Conservation (phyloP, 257 asterid species). For the Solanum piurae region DNA sequence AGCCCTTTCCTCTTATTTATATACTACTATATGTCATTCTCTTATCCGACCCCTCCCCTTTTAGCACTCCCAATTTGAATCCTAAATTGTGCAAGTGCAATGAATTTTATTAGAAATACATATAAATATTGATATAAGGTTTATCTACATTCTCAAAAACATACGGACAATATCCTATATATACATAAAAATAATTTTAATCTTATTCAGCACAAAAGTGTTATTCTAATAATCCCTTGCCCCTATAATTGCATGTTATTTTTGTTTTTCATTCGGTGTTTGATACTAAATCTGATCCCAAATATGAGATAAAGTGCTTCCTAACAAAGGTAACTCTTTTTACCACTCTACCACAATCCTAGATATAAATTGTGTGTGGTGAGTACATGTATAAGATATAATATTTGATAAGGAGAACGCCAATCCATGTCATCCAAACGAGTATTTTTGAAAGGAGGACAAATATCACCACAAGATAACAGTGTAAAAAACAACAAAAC, state of each 20-base stretch:
- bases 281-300: too few species aligned
- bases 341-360: neutral
- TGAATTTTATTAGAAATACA: neutral
- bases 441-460: neutral
- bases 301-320: too few species aligned
- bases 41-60: neutral
- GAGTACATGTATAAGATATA: neutral
- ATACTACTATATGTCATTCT: neutral
- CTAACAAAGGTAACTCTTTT: neutral
- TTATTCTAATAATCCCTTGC: neutral
- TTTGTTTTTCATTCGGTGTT: too few species aligned
- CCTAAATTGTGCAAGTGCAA: neutral
- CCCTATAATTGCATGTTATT: neutral
- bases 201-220: neutral
- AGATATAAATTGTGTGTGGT: neutral
- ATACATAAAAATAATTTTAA: too few species aligned
- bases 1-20: neutral
- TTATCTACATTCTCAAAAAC: neutral
- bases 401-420: neutral
- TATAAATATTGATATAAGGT: neutral
- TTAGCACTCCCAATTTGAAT: neutral
- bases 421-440: neutral
- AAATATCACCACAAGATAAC: neutral
- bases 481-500: neutral
- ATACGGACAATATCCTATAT: neutral